Percentiles rank a stretch among this genome's conserved stretches.
These are phyloP conservation scores for Whalleya microplaca DNA, from an alignment of 2,329 filamentous ascomycete species.

Conservation along the genomic window DNA sequence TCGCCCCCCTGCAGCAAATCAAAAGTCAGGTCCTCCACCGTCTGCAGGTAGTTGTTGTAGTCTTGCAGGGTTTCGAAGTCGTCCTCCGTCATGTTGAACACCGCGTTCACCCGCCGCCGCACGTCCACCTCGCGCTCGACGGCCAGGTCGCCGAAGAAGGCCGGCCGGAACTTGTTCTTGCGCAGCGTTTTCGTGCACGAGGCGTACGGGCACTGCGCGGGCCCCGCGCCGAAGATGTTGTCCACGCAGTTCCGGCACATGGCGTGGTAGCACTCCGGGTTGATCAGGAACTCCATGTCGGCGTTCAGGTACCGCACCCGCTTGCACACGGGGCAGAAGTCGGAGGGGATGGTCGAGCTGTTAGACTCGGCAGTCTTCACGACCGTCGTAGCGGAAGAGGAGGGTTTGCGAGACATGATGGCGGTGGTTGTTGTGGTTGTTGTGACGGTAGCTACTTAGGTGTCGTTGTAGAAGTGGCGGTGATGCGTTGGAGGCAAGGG, in stretches of 20 bases:
- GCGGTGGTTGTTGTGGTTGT: neutral
- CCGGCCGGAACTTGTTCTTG: slow-evolving; percentile 79
- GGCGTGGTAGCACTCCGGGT: slow-evolving; percentile 97
- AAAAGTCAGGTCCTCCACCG: slow-evolving; percentile 87
- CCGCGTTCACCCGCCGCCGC: slow-evolving; percentile 72
- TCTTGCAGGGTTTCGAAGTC: slow-evolving; percentile 84
- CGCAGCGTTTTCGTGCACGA: slow-evolving; percentile 86
- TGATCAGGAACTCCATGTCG: slow-evolving; percentile 93
- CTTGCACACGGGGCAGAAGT: slow-evolving; percentile 97
- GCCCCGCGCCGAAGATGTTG: slow-evolving; percentile 89
- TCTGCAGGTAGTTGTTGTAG: slow-evolving; percentile 94
- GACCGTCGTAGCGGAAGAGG: slow-evolving; percentile 21
- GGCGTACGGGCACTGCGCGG: slow-evolving; percentile 88
- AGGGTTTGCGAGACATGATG: slow-evolving; percentile 44
- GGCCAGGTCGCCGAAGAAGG: slow-evolving; percentile 86
- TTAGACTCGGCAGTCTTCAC: slow-evolving; percentile 23
- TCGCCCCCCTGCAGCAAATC: slow-evolving; percentile 79
- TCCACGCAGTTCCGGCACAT: slow-evolving; percentile 98
- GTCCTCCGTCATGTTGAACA: slow-evolving; percentile 87
- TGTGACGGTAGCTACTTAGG: neutral
- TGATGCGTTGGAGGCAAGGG: neutral
- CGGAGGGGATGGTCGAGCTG: slow-evolving; percentile 46
- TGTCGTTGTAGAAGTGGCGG: too few species aligned
- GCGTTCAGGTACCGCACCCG: slow-evolving; percentile 93
- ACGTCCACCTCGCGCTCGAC: slow-evolving; percentile 96